Conservation (phyloP, 2,329 filamentous ascomycete genomes). For the Aspergillus ochraceoroseus region DNA sequence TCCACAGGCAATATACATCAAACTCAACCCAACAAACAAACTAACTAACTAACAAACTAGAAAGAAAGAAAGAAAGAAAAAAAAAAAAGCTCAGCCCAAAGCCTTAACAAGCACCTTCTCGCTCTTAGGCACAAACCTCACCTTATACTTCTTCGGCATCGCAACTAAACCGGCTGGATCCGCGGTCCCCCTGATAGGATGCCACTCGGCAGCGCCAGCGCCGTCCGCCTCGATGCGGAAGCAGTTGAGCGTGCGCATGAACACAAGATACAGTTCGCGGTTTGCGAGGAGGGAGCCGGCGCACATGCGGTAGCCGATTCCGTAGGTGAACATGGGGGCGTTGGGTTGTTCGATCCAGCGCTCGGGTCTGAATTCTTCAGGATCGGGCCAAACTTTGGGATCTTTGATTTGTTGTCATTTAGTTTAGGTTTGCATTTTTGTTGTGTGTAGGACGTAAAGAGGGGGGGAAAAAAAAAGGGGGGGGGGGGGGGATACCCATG, state of each 20-base stretch:
- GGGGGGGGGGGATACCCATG: conserved; percentile 51
- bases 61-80: neutral
- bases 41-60: too few relatives aligned
- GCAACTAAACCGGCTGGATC: conserved; percentile 61
- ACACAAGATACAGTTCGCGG: conserved; percentile 60
- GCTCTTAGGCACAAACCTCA: conserved; percentile 55
- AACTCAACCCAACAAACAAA: too few relatives aligned
- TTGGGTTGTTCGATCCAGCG: conserved; percentile 61
- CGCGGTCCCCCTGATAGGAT: conserved; percentile 56
- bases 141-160: conserved; percentile 55
- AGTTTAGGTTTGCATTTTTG: neutral
- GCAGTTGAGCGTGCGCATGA: conserved; percentile 57
- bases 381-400: conserved; percentile 54
- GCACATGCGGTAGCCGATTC: conserved; percentile 64
- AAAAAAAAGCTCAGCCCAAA: conserved; percentile 28
- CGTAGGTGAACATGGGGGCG: conserved; percentile 61
- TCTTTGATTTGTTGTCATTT: conserved; percentile 36
- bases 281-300: conserved; percentile 60
- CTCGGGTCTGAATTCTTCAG: conserved; percentile 56
- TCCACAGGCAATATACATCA: too few relatives aligned
- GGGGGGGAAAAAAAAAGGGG: too few relatives aligned
- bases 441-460: neutral
- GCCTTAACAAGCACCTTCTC: conserved; percentile 43
- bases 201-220: conserved; percentile 50
- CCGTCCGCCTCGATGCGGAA: conserved; percentile 54